A percentile compares a stretch with the other conserved stretches of the same genome.
Conservation (phyloP, 2,329 filamentous ascomycete species). For the Diaporthe humulicola region DNA sequence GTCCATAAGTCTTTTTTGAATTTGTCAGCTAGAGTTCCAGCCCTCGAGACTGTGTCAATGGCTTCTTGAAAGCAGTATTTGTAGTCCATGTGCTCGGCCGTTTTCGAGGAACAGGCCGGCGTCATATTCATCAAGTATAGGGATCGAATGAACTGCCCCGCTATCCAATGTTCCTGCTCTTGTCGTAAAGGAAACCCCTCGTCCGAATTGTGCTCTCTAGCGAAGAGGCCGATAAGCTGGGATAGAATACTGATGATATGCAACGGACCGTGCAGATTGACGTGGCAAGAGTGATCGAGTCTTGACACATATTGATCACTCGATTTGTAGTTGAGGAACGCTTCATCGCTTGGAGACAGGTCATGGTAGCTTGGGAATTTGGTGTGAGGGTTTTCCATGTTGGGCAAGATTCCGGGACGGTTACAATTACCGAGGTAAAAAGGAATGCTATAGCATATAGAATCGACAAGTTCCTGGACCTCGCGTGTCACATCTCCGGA, state of each 20-base stretch:
- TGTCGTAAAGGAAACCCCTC: not conserved
- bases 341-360: not conserved
- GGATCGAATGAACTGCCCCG: not conserved
- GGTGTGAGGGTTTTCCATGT: not conserved
- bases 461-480: not conserved
- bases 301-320: not conserved
- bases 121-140: not conserved
- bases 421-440: not conserved
- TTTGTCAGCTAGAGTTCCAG: not conserved
- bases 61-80: not conserved
- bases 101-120: not conserved
- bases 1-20: not conserved
- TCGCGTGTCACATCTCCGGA: not conserved
- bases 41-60: not conserved
- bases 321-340: not conserved
- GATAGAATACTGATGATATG: not conserved
- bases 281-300: not conserved
- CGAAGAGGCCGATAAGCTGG: not conserved
- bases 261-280: slow-evolving; percentile 2
- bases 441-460: slow-evolving; percentile 8
- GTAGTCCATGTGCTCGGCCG: not conserved
- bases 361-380: slow-evolving; percentile 2
- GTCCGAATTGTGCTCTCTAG: not conserved
- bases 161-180: not conserved
- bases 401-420: not conserved